Percentiles rank a stretch among this genome's conserved stretches.
Evolutionary conservation across 306 rosid species (phyloP).

Genomic region (Cucumis hystrix): DNA sequence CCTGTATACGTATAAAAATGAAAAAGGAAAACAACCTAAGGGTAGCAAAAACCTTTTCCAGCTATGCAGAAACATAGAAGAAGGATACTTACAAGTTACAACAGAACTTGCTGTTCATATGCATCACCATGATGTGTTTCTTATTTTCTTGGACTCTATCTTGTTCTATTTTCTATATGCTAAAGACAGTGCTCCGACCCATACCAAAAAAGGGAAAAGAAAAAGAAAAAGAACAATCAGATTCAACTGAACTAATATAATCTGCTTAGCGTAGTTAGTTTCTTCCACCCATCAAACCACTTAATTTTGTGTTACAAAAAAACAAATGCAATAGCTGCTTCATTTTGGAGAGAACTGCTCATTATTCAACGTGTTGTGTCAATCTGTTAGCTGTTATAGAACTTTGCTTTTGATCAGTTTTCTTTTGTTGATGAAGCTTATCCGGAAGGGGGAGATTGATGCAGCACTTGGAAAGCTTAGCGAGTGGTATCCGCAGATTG

Average conservation of each 20-base stretch:
- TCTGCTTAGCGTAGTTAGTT: background rate
- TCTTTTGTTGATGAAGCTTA: slow-evolving; percentile 44
- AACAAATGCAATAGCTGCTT: background rate
- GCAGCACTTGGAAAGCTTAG: slow-evolving; percentile 59
- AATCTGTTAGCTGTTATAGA: background rate
- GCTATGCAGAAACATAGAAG: background rate
- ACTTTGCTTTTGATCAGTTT: slow-evolving; percentile 18
- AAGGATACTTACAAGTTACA: too few species aligned
- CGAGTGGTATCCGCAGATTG: slow-evolving; percentile 93
- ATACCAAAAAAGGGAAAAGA: background rate
- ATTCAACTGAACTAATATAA: background rate
- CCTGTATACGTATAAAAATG: background rate
- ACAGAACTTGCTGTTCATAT: too few species aligned
- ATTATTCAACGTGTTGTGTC: background rate
- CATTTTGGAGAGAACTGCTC: background rate
- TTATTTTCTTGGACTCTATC: background rate
- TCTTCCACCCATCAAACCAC: background rate
- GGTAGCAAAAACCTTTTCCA: background rate
- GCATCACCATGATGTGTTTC: too few species aligned
- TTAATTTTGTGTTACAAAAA: background rate
- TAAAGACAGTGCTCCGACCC: background rate
- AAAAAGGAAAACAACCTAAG: background rate
- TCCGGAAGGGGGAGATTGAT: slow-evolving; percentile 81
- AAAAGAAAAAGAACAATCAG: background rate
- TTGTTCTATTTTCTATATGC: background rate